Percentiles rank a stretch among this genome's conserved stretches.
These are phyloP conservation scores for Botryotinia globosa DNA, from an alignment of 2,329 filamentous ascomycete genomes.

Conservation along the genomic window DNA sequence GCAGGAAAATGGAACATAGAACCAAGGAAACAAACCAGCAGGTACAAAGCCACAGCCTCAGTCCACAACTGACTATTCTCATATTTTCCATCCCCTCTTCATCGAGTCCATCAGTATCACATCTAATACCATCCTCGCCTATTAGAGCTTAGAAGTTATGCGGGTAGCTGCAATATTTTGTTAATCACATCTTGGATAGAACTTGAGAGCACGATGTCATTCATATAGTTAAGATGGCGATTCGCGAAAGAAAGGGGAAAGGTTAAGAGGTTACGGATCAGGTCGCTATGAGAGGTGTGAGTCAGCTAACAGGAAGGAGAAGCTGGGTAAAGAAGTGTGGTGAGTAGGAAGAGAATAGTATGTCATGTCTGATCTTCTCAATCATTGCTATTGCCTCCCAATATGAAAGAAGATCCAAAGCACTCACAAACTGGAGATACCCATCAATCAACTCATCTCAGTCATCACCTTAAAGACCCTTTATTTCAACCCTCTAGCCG, in stretches of 20 bases:
- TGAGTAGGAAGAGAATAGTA: background rate
- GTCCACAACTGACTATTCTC: background rate
- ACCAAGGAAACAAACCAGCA: background rate
- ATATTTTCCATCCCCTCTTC: background rate
- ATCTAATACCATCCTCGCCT: background rate
- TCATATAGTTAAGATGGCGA: background rate
- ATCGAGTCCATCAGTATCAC: accelerated
- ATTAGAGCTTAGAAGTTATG: background rate
- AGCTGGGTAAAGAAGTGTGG: accelerated
- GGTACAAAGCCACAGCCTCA: background rate
- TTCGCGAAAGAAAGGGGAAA: background rate
- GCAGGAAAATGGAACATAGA: no score
- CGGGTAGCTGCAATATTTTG: background rate
- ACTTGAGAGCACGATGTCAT: background rate
- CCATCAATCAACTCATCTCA: background rate
- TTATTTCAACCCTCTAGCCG: background rate
- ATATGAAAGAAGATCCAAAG: background rate
- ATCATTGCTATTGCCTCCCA: background rate
- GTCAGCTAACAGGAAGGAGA: background rate
- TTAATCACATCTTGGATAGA: background rate
- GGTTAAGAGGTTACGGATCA: background rate
- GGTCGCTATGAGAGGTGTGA: background rate
- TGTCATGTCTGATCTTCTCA: background rate
- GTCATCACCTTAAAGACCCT: background rate
- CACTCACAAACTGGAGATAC: background rate